Base-by-base conservation (phyloP, 2,329 filamentous ascomycete species). In the Ceratocystiopsis minuta region DNA sequence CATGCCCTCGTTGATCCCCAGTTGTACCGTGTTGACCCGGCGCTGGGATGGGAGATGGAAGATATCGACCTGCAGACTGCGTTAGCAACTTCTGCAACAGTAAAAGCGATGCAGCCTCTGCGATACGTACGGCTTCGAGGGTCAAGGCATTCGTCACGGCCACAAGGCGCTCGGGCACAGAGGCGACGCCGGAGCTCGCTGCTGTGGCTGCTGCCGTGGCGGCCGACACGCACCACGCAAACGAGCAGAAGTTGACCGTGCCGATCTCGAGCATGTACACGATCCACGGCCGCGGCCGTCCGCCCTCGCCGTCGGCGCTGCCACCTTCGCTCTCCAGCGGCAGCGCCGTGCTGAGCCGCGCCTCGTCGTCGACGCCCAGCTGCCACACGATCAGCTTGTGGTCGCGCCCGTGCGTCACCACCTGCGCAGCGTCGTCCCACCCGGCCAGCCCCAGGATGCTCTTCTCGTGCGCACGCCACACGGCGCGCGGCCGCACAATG, bases 181-280 rank as follows among this genome's bases (percentile, higher is more conserved):
- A 12, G 37, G 7, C 2, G 32, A 13, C 5, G 28, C 36, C 31
- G 40, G 34, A 45, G 45, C 17, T 31, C 20, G 12, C 6, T 10
- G 37, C 4, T 16, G n/a, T 11, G 15, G n/a, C 6, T 16, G 16
- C 16, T 12, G 32, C 9, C 15, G 18, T 28, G 3, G 36, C 39
- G 5, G 39, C 36, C 28, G 37, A 36, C 14, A 42, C 34, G 54
- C 78, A 78, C 46, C 70, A 67, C 2, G 80, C 69, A 56, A 94
- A 94, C 2, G 80, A 71, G 56, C 90, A 98, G 56, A 96, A 98
- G 55, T 96, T 98, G 62, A 96, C 72, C 1, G 88, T 85, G 54
- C 95, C 95, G 36, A 96, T 85, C 6, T 81, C 68, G 6, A 98
- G 63, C 4, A 82, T 71, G 58, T 94, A 74, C 17, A 94, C 59